Base-by-base conservation (phyloP, 108 stramenopile species). In the Stephanodiscus triporus region DNA sequence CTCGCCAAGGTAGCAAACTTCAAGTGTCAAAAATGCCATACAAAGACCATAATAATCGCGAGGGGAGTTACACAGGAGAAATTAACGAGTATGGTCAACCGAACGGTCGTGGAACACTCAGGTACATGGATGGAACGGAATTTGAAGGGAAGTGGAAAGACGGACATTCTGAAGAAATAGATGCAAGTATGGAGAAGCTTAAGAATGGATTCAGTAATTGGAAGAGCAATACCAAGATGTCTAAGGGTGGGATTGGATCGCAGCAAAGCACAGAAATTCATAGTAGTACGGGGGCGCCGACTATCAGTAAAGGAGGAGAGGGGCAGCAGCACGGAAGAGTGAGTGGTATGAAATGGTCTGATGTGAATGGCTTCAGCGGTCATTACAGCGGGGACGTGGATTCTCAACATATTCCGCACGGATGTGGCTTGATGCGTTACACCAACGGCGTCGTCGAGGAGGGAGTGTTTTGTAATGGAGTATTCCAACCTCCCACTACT, bases 61-160 rank as follows among this genome's bases (percentile, higher is more conserved):
- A 62, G 34, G 90, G 90, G 29, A 57, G 56, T 38, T 91, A 84
- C 58, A 77, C 87, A 9, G 90, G 90, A 24, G 63, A 85, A 53
- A 53, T 91, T 27, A 81, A 81, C 56, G 70, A 84, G 1, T 72
- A 79, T 40, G 80, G 80, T 7, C 66, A 59, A 36, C 90, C 90
- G 7, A 73, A 91, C 68, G 90, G 90, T 26, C 49, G 63, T 1
- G 90, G 90, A 5, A 75, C 68, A 2, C 70, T 91, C 77, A 42
- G 69, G 59, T 91, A 88, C 53, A 64, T 68, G 40, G 85, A 91
- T 67, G 88, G 86, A 23, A 57, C 76, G 23, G 50, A 74, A 27
- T 84, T 78, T 48, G 76, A 56, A 23, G 88, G 86, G 9, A 82
- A 75, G 38, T 86, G 85, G 82, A 43, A 57, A 10, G 66, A 82